These are phyloP conservation scores for Diaporthe citriasiana DNA, from an alignment of 2,329 filamentous ascomycete species.

Conservation along the genomic window DNA sequence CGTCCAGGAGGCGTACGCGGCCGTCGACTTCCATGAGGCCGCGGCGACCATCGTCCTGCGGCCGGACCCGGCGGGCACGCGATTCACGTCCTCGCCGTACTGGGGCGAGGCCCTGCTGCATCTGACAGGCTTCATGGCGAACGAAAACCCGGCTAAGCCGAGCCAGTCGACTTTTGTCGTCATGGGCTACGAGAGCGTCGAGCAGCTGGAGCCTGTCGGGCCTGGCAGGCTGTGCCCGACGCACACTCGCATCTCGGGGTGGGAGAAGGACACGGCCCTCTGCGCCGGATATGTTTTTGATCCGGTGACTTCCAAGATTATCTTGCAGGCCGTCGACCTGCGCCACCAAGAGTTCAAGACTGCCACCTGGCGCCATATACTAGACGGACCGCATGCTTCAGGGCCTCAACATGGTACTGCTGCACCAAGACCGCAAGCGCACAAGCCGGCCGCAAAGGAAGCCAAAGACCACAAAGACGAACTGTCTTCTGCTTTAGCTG, in stretches of 20 bases:
- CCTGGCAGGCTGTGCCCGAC: slow-evolving; percentile 44
- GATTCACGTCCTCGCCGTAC: slow-evolving; percentile 44
- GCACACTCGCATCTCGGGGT: slow-evolving; percentile 42
- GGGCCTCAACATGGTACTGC: background rate
- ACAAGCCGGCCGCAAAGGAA: background rate
- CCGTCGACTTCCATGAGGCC: slow-evolving; percentile 39
- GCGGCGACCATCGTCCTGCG: slow-evolving; percentile 44
- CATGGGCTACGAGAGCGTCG: slow-evolving; percentile 43
- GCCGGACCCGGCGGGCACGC: slow-evolving; percentile 37
- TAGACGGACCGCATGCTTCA: background rate
- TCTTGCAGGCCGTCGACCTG: slow-evolving; percentile 44
- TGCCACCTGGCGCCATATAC: slow-evolving; percentile 1
- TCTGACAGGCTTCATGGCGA: slow-evolving; percentile 44
- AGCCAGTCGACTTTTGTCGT: slow-evolving; percentile 43
- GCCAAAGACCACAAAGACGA: background rate
- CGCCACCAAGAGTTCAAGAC: slow-evolving; percentile 43
- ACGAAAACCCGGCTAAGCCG: slow-evolving; percentile 40
- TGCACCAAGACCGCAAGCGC: background rate
- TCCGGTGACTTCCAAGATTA: slow-evolving; percentile 39
- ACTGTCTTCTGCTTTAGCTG: slow-evolving; percentile 1
- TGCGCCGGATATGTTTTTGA: slow-evolving; percentile 46
- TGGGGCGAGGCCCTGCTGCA: slow-evolving; percentile 46
- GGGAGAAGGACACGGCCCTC: slow-evolving; percentile 42
- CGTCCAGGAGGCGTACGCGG: slow-evolving; percentile 43
- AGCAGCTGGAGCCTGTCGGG: slow-evolving; percentile 33